phyloP scores from a whole-genome alignment of 768 basidiomycete species.

The Tulasnella sp. region DNA sequence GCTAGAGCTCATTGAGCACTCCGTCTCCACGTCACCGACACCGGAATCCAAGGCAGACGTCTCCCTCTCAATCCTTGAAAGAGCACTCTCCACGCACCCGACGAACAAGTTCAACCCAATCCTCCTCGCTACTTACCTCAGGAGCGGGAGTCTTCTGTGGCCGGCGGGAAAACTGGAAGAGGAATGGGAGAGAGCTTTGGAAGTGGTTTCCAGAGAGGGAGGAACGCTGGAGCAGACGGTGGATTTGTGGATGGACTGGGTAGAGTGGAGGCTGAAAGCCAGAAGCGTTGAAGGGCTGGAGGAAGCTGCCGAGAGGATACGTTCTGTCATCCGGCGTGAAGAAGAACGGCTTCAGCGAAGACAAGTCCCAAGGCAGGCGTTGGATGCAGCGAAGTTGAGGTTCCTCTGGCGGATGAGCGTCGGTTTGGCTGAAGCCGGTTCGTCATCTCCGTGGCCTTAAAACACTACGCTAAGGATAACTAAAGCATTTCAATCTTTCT shows the following conservation, averaged over 20 bases:
- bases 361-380: no score
- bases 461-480: neutral
- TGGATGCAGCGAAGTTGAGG: no score
- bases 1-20: conserved; percentile 52
- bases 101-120: conserved; percentile 36
- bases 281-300: conserved; percentile 50
- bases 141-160: no score
- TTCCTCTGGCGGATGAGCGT: conserved; percentile 61
- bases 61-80: conserved; percentile 50
- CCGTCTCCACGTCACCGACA: conserved; percentile 52
- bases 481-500: neutral
- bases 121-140: conserved; percentile 50
- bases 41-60: conserved; percentile 58
- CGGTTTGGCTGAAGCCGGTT: conserved; percentile 56
- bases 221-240: conserved; percentile 17
- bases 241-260: conserved; percentile 64
- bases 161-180: conserved; percentile 36
- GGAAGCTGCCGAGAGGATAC: conserved; percentile 2
- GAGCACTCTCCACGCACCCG: conserved; percentile 48
- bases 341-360: no score
- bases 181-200: conserved; percentile 63
- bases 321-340: no score
- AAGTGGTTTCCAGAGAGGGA: conserved; percentile 31
- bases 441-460: conserved; percentile 20
- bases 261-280: no score